Evolutionary conservation across 108 stramenopile species (phyloP).

Genomic region (Nitzschia sp.): DNA sequence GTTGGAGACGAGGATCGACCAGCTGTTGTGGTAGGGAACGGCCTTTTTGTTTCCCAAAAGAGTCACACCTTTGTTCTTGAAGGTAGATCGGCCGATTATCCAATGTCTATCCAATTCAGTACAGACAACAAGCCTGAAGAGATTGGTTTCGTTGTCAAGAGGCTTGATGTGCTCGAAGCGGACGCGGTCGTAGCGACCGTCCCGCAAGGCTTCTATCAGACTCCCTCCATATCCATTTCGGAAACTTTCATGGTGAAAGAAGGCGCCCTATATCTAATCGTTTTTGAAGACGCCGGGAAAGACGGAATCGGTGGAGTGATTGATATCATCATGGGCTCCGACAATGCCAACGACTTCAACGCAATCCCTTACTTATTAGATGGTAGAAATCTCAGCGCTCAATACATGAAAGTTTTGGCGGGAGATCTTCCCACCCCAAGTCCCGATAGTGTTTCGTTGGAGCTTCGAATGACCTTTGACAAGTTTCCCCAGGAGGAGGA

Average conservation of each 20-base stretch:
- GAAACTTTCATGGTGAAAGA: conserved; percentile 15
- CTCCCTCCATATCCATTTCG: not conserved
- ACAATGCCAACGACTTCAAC: not conserved
- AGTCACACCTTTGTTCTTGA: conserved; percentile 21
- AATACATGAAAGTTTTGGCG: conserved; percentile 17
- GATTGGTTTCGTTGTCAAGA: conserved; percentile 25
- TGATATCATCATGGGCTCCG: conserved; percentile 11
- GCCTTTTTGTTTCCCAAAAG: conserved; percentile 9
- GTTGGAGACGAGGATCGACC: not conserved
- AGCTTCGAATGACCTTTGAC: conserved; percentile 16
- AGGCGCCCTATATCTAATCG: conserved; percentile 21
- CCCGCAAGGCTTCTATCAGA: not conserved
- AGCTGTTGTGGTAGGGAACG: conserved; percentile 24
- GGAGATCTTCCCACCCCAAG: not conserved
- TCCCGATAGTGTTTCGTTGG: not conserved
- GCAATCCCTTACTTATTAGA: conserved; percentile 2
- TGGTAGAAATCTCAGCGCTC: not conserved
- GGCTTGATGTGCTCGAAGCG: conserved; percentile 17
- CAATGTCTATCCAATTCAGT: conserved; percentile 14
- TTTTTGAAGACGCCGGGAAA: conserved; percentile 19
- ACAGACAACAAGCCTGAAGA: conserved; percentile 15
- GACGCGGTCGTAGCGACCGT: conserved; percentile 24
- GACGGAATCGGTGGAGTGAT: conserved; percentile 29
- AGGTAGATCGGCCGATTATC: conserved; percentile 13
- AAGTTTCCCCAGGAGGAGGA: conserved; percentile 23